Base-by-base conservation (phyloP, 1,139 yeast genomes). In the Sporopachydermia cereana region DNA sequence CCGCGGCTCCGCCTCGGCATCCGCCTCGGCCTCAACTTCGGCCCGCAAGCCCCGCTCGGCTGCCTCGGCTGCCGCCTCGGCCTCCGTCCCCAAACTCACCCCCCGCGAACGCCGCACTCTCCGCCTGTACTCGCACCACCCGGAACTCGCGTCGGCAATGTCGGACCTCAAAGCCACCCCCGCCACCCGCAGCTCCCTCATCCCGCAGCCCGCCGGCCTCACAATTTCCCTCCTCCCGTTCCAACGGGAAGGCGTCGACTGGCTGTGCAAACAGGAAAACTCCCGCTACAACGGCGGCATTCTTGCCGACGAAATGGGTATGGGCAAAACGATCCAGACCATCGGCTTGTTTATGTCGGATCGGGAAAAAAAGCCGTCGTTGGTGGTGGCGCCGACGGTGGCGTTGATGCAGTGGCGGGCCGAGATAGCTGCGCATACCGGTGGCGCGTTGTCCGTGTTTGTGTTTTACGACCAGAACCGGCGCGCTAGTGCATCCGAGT, bases 291-390 rank as follows among this genome's bases (percentile, higher is more conserved):
- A 74, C 17, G 97, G 98, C 22, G 98, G 98, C 3, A 80, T 91
- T n/a, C 67, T 91, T 44, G 98, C 98, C 2, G 99, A 91, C 65
- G 99, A 91, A 62, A 91, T 91, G 98, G 98, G 98, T 43, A 89
- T 91, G 97, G 98, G 98, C 53, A 91, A 91, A 58, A 91, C 98
- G 1, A 88, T 91, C 44, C 98, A 91, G 62, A 86, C 95, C 24
- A 89, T 91, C 50, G 91, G 94, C 0, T 64, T 91, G 46, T 76
- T 91, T 58, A 76, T 88, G 78, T 62, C 72, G 45, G 96, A 89
- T 59, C 57, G 61, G 3, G 44, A 47, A 3, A 45, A 47, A 21
- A 52, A 64, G 21, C 96, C 97, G 1, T 84, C 83, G 51, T 66
- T 91, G 50, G 97, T 91, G 7, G 83, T 91, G 23, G 97, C 97